Evolutionary conservation across 441 rosid species (phyloP), one percentile per base, ranked within the genome.

Genomic region (Populus hybrid): DNA sequence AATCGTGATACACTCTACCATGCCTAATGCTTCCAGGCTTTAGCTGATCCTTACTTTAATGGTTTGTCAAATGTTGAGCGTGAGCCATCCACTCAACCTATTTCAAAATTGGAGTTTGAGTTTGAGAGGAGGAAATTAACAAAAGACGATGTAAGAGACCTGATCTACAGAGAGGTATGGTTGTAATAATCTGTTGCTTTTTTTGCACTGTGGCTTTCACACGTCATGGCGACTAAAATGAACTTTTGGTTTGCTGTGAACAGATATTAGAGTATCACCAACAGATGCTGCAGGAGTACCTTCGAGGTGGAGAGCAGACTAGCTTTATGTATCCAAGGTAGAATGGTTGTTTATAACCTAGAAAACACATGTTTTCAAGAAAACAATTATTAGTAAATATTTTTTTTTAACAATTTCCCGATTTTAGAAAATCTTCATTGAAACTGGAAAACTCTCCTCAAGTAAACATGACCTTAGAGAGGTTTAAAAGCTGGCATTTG

Each of bases 241-340:
- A 78, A 78, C 63, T 67, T 14, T 76, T 50, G 53, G 42, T 80
- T 78, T 80, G 76, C 73, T 77, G 63, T 79, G 67, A 78, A 76
- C 86, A 89, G 99, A 97, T 92, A 82, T 82, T 97, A 79, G 99
- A 97, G 81, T 97, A 97, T 82, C 99, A 97, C 91, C 99, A 98
- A 40, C 95, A 92, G 81, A 94, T 97, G 99, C 89, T 97, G 75
- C 91, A 97, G 81, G 99, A 95, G 79, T 90, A 93, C 87, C 92
- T 89, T 80, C 89, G 88, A 21, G 99, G 99, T 71, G 98, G 98
- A 75, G 98, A 94, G 19, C 98, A 92, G 79, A 91, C 94, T 72
- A 95, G 97, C 87, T 97, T 97, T 86, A 88, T 97, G 98, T 97
- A 92, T 80, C 99, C 98, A 69, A 97, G 99, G 99, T 93, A 67